These are phyloP conservation scores for Candida alai DNA, from an alignment of 805 yeast species.

Conservation along the genomic window DNA sequence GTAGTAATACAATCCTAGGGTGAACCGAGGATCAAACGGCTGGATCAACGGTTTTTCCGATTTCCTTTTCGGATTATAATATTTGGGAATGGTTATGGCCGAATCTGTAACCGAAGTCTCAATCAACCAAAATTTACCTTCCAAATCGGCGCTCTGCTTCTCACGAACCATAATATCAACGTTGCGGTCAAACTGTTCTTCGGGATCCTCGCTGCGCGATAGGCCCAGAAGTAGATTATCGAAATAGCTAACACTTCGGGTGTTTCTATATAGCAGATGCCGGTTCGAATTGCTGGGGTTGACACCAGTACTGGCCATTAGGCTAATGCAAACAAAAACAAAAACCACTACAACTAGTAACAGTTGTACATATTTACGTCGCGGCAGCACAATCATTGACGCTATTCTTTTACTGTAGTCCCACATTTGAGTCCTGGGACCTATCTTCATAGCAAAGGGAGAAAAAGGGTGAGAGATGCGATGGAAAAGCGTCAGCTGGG, in stretches of 20 bases:
- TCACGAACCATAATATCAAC: constrained; percentile 14
- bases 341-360: no score
- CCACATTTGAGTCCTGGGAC: no score
- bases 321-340: no score
- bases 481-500: no score
- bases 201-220: constrained; percentile 8
- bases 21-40: constrained; percentile 31
- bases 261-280: no score
- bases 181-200: constrained; percentile 12
- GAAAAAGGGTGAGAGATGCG: no score
- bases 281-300: no score
- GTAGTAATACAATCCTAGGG: constrained; percentile 21
- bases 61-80: constrained; percentile 8
- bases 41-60: constrained; percentile 19
- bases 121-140: constrained; percentile 22
- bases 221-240: neutral
- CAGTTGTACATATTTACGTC: no score
- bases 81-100: constrained; percentile 11
- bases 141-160: constrained; percentile 18
- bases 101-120: constrained; percentile 12
- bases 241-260: constrained; percentile 1
- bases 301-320: no score
- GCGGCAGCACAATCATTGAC: no score
- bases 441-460: no score
- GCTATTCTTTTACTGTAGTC: no score